A percentile compares a stretch with the other conserved stretches of the same genome.
These are phyloP conservation scores for Cercospora zeae-maydis DNA, from an alignment of 2,329 filamentous ascomycete species.

Conservation along the genomic window DNA sequence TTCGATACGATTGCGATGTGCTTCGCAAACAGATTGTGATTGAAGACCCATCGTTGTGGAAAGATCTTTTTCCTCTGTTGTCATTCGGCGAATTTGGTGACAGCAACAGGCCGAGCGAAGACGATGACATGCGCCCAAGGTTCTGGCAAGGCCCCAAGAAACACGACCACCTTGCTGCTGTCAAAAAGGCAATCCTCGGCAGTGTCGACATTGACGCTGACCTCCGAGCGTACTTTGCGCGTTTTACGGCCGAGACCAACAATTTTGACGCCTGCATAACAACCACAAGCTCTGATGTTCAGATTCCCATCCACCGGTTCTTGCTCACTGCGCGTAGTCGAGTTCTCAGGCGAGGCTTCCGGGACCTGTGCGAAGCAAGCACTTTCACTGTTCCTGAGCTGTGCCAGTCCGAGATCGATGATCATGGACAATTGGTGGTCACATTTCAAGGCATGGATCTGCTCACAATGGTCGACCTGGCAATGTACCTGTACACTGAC, in stretches of 20 bases:
- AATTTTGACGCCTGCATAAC: constrained; percentile 45
- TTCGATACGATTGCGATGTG: constrained; percentile 79
- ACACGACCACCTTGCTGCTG: constrained; percentile 46
- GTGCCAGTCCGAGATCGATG: constrained; percentile 54
- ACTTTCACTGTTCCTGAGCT: constrained; percentile 58
- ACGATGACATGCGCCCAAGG: constrained; percentile 45
- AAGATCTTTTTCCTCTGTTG: constrained; percentile 67
- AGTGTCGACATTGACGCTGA: constrained; percentile 66
- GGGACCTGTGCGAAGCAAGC: constrained; percentile 54
- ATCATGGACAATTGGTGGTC: constrained; percentile 54
- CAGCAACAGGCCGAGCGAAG: constrained; percentile 32
- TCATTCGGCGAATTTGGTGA: constrained; percentile 59
- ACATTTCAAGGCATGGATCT: constrained; percentile 70
- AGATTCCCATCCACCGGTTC: constrained; percentile 79
- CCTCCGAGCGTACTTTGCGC: constrained; percentile 50
- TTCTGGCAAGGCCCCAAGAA: constrained; percentile 49
- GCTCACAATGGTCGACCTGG: constrained; percentile 73
- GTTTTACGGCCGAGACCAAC: constrained; percentile 37
- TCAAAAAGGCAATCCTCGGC: constrained; percentile 57
- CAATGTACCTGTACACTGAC: constrained; percentile 79
- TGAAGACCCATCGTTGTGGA: constrained; percentile 65
- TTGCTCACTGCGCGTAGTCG: constrained; percentile 71
- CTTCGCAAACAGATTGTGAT: constrained; percentile 69
- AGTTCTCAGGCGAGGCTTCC: constrained; percentile 61
- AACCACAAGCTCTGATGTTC: constrained; percentile 63